phyloP scores from a whole-genome alignment of 2,329 filamentous ascomycete genomes.

The Aspergillus floridensis region DNA sequence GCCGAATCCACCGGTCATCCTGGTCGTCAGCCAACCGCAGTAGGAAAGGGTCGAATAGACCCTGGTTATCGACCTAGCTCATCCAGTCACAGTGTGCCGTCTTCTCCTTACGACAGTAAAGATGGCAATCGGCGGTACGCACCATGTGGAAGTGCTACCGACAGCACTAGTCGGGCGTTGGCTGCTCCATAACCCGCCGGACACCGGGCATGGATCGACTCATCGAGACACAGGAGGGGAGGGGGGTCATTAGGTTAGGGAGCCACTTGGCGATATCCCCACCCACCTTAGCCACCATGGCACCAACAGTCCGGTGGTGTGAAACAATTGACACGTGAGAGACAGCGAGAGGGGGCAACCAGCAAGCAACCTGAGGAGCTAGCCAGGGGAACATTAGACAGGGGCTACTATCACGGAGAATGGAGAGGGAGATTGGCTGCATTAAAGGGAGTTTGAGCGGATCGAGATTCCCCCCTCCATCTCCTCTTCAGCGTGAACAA shows the following conservation, averaged over 20 bases:
- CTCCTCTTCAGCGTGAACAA: background rate
- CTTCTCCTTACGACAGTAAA: conserved; percentile 12
- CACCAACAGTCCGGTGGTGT: background rate
- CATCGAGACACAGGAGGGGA: background rate
- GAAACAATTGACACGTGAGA: background rate
- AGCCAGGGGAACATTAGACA: background rate
- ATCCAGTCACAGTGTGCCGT: conserved; percentile 14
- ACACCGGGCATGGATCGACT: conserved; percentile 26
- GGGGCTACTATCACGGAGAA: background rate
- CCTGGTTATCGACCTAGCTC: conserved; percentile 18
- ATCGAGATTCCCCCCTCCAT: background rate
- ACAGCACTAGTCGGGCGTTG: conserved; percentile 26
- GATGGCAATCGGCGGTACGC: conserved; percentile 12
- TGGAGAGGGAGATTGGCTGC: background rate
- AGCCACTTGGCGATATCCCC: conserved; percentile 30
- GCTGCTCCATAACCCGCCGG: conserved; percentile 25
- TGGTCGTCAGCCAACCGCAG: conserved; percentile 22
- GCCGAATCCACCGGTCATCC: conserved; percentile 18
- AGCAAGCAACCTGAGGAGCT: background rate
- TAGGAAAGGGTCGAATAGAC: conserved; percentile 17
- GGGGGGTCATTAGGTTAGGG: conserved; percentile 15
- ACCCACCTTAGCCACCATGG: conserved; percentile 9
- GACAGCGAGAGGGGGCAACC: background rate
- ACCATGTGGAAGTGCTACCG: conserved; percentile 25
- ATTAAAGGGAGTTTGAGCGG: background rate